Base-by-base conservation (phyloP, 2,329 filamentous ascomycete species). In the Sordariomycetes sp. region DNA sequence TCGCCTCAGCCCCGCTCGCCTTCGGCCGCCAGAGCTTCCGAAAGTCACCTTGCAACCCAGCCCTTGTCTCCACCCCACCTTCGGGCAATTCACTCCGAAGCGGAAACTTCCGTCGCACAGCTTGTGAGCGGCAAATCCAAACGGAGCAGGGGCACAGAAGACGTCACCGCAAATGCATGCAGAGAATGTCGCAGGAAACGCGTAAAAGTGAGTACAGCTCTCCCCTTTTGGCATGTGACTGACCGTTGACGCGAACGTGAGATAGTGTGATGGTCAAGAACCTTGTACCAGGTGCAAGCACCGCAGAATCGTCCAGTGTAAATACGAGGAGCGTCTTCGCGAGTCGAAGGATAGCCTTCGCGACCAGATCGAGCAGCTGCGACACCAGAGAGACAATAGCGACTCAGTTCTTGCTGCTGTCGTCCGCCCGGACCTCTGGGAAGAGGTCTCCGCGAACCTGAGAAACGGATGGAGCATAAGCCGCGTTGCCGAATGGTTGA, bases 271-370 rank as follows among this genome's bases (percentile, higher is more conserved):
- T 64, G 83, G 83, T 7, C 72, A 78, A 54, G 74, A 65, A 34
- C 82, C 81, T 3, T 84, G 81, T 62, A 72, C 74, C 35, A 74
- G 83, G 60, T 86, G 83, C 69, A 76, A 72, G 60, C 62, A 70
- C 0, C 81, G 84, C 61, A 78, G 77, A 58, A 77, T 79, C 34
- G 69, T 76, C 50, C 76, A 83, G 28, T 86, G 83, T 61, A 65
- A 83, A 24, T 86, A 86, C 70, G 81, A 86, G 62, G 66, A 83
- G 7, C 83, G 82, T 0, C 77, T 86, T 4, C 81, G 82, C 52
- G 82, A 85, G 62, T 85, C 82, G 10, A 86, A 86, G 61, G 82
- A 85, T 60, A 77, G 78, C 57, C 74, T 86, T 5, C 77, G 83
- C 52, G 72, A 71, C 64, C 82, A 86, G 64, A 82, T 86, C 60